Conservation (phyloP, 495 filamentous ascomycete genomes). For the Podospora anserina region DNA sequence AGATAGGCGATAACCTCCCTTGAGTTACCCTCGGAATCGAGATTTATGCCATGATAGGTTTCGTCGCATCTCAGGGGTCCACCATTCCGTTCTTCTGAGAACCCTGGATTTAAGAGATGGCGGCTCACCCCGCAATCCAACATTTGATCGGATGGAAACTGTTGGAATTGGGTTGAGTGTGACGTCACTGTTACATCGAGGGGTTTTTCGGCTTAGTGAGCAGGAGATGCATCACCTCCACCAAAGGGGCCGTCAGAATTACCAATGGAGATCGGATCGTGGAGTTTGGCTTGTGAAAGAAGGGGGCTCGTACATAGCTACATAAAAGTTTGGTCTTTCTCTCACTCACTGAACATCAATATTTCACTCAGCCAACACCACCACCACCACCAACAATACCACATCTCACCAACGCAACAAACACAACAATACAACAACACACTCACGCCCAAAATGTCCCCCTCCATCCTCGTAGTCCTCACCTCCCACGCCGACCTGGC, state of each 20-base stretch:
- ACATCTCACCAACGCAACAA: background rate
- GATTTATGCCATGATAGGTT: background rate
- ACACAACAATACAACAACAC: conserved; percentile 1
- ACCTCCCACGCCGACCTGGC: conserved; percentile 58
- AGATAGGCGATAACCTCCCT: background rate
- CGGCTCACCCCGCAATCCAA: background rate
- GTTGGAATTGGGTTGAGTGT: background rate
- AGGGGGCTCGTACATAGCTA: no score
- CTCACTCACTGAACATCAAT: background rate
- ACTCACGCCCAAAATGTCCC: background rate
- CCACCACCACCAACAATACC: background rate
- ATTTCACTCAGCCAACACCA: background rate
- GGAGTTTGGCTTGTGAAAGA: background rate
- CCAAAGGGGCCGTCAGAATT: background rate
- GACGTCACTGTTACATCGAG: background rate
- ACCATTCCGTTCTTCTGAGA: background rate
- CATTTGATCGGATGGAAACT: background rate
- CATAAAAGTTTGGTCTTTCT: background rate
- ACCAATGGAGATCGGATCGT: background rate
- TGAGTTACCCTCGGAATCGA: background rate
- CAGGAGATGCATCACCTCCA: background rate
- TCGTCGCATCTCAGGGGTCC: background rate
- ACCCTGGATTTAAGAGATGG: background rate
- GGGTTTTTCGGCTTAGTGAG: background rate
- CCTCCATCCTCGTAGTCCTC: conserved; percentile 66